phyloP scores from a whole-genome alignment of 176 grass and related monocot genomes.

The Eleusine indica region DNA sequence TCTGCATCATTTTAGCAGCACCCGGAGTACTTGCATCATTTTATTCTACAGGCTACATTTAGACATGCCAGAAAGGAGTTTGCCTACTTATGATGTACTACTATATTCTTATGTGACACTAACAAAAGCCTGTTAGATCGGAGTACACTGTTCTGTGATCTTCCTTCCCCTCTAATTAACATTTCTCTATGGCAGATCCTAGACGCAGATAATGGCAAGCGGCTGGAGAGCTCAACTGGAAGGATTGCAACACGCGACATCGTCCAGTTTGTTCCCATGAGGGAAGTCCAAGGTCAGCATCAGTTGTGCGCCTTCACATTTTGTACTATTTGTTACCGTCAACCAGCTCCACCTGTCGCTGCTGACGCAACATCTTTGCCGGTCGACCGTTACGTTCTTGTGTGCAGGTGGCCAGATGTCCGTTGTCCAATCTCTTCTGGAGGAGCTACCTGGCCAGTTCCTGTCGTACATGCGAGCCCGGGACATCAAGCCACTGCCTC shows the following conservation, averaged over 20 bases:
- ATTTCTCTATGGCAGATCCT: conserved; percentile 55
- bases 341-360: not conserved
- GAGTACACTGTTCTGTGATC: not conserved
- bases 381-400: not conserved
- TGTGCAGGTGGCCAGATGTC: conserved; percentile 65
- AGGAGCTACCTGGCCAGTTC: conserved; percentile 91
- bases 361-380: not conserved
- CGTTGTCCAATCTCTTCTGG: conserved; percentile 84
- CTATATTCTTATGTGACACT: conserved; percentile 21
- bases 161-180: not conserved
- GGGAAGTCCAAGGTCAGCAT: conserved; percentile 66
- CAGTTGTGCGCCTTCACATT: not conserved
- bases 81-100: not conserved
- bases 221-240: conserved; percentile 80
- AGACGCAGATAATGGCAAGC: conserved; percentile 76
- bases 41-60: not conserved
- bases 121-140: conserved; percentile 14
- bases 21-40: not conserved
- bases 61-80: not conserved
- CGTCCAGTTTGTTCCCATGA: conserved; percentile 97
- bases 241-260: conserved; percentile 87
- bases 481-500: conserved; percentile 60
- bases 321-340: not conserved
- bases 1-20: not conserved
- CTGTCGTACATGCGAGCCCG: conserved; percentile 74